These are phyloP conservation scores for Candida succiphila DNA, from an alignment of 805 yeast species.

Conservation along the genomic window DNA sequence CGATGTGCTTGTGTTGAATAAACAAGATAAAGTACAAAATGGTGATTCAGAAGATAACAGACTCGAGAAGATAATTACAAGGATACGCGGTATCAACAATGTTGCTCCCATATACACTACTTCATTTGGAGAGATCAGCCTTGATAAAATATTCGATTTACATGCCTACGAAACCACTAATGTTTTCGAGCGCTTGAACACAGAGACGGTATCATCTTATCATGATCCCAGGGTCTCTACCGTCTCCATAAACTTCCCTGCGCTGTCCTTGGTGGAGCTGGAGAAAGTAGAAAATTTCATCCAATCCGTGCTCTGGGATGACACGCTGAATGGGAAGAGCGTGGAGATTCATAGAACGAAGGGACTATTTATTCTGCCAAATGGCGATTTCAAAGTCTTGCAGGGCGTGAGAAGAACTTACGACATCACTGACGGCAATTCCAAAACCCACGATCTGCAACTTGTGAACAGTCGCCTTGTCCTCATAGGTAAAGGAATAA, in stretches of 20 bases:
- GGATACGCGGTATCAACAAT: slow-evolving; percentile 49
- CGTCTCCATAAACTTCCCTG: slow-evolving; percentile 33
- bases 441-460: slow-evolving; percentile 6
- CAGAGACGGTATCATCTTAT: slow-evolving; percentile 13
- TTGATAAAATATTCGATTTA: slow-evolving; percentile 59
- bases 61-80: slow-evolving; percentile 22
- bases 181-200: slow-evolving; percentile 9
- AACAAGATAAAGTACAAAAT: slow-evolving; percentile 45
- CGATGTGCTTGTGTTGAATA: slow-evolving; percentile 73
- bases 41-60: slow-evolving; percentile 12
- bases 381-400: slow-evolving; percentile 42
- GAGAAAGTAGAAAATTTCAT: slow-evolving; percentile 47
- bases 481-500: slow-evolving; percentile 21
- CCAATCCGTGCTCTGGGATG: slow-evolving; percentile 73
- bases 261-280: slow-evolving; percentile 27
- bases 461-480: slow-evolving; percentile 15
- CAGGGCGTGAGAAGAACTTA: slow-evolving; percentile 94
- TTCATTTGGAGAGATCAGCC: slow-evolving; percentile 63
- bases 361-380: slow-evolving; percentile 50
- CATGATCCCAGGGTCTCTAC: slow-evolving; percentile 51
- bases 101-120: slow-evolving; percentile 61
- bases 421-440: slow-evolving; percentile 49
- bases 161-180: slow-evolving; percentile 59
- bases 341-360: slow-evolving; percentile 77
- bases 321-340: slow-evolving; percentile 20